These are phyloP conservation scores for Protomyces inundatus DNA, from an alignment of 1,139 yeast genomes.

Conservation along the genomic window DNA sequence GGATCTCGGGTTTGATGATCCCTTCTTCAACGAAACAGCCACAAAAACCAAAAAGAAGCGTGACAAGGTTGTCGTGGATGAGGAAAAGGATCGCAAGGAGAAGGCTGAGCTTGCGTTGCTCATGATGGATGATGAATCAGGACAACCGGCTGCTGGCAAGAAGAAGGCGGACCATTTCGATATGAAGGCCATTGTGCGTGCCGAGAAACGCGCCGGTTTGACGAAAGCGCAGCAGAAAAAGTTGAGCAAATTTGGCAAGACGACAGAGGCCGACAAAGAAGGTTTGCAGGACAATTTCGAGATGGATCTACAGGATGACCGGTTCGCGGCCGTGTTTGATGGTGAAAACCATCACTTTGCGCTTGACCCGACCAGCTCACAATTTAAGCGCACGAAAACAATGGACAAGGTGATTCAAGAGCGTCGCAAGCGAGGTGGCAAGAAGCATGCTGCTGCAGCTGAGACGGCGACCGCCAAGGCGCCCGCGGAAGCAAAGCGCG, in stretches of 20 bases:
- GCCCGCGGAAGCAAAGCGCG: background rate
- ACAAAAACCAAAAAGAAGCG: conserved; percentile 39
- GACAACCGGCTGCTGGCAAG: conserved; percentile 38
- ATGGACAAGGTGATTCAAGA: conserved; percentile 60
- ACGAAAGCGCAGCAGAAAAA: conserved; percentile 54
- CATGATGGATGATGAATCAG: conserved; percentile 63
- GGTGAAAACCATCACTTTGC: conserved; percentile 80
- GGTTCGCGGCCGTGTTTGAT: conserved; percentile 73
- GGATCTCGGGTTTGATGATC: conserved; percentile 34
- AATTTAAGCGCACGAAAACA: conserved; percentile 77
- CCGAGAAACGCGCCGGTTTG: conserved; percentile 54
- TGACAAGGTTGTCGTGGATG: conserved; percentile 23
- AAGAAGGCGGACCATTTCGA: conserved; percentile 57
- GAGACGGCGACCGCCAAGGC: conserved; percentile 1
- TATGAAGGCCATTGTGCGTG: conserved; percentile 49
- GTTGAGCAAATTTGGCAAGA: conserved; percentile 47
- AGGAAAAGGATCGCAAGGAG: conserved; percentile 30
- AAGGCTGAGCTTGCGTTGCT: conserved; percentile 43
- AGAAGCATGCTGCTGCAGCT: background rate
- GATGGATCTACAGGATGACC: conserved; percentile 73
- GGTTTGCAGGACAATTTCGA: conserved; percentile 42
- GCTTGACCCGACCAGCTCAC: conserved; percentile 73
- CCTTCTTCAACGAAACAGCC: conserved; percentile 33
- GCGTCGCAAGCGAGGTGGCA: conserved; percentile 30
- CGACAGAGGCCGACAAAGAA: conserved; percentile 44